Evolutionary conservation across 2,329 filamentous ascomycete genomes (phyloP), one percentile per base, ranked within the genome.

Genomic region (Thermothelomyces thermophilus): DNA sequence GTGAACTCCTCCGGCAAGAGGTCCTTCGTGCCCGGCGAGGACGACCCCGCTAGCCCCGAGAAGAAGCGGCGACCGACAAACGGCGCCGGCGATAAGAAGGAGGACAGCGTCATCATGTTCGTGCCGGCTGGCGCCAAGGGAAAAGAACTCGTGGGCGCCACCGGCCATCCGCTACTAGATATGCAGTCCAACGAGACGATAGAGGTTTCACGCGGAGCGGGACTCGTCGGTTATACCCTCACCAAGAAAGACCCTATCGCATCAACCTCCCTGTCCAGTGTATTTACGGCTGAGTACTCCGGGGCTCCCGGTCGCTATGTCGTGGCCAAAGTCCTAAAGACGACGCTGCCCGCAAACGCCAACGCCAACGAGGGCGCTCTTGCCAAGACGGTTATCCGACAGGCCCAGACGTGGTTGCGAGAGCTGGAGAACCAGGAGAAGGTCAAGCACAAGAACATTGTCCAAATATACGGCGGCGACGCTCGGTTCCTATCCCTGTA

Each of bases 321-420:
- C 49, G 80, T 77, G 1, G 77, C 80, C 62, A 82, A 82, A 58
- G 76, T 82, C 1, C 73, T 82, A 55, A 80, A 80, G 64, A 81
- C 78, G 1, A 65, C 71, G 5, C 61, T 70, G 3, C 57, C 68
- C 11, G 45, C 53, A 36, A 55, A 68, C 3, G 64, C 68, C 3
- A 36, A 35, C 26, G 11, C 16, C 37, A 75, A 74, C 48, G 71
- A 73, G 2, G 70, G 73, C 37, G 71, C 77, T 17, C 70, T 70
- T 46, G 77, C 78, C 59, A 71, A 72, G 48, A 77, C 75, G 51
- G 73, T 80, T 37, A 79, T 82, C 56, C 74, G 73, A 1, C 78
- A 82, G 59, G 77, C 78, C 36, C 75, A 81, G 58, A 75, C 77
- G 60, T 82, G 78, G 77, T 64, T 79, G 54, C 75, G 77, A 54